Conservation (phyloP, 371 early-diverging fungal species). For the Zychaea mexicana region DNA sequence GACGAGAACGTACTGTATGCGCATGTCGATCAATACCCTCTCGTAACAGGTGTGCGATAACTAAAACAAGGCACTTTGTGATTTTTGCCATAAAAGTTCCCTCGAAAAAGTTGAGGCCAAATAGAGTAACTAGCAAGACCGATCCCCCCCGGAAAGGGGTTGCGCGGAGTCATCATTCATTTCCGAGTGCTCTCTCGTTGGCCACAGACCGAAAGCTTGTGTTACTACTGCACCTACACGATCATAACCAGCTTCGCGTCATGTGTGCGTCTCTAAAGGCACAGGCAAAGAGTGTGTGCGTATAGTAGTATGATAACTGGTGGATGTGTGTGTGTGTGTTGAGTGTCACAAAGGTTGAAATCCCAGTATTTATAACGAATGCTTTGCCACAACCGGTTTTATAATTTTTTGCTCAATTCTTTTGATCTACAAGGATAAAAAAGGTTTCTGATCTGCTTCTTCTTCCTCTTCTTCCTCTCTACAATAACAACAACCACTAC, state of each 20-base stretch:
- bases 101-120: neutral
- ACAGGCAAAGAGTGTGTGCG: neutral
- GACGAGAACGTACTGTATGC: too few relatives aligned
- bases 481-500: neutral
- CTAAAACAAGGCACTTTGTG: neutral
- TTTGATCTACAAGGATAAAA: neutral
- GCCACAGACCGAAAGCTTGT: neutral
- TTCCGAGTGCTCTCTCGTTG: neutral
- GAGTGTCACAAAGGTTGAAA: neutral
- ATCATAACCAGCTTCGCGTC: neutral
- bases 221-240: neutral
- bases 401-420: too few relatives aligned
- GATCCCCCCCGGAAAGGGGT: conserved; percentile 2
- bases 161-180: conserved; percentile 10
- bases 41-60: neutral
- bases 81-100: neutral
- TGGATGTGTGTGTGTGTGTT: neutral
- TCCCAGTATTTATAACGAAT: neutral
- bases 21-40: neutral
- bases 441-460: conserved; percentile 5
- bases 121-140: neutral
- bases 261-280: neutral
- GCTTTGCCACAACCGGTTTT: neutral
- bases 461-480: conserved; percentile 4
- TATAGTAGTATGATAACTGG: neutral